Conservation (phyloP, 1,284 basidiomycete species). For the Microbotryum silenes-acaulis region DNA sequence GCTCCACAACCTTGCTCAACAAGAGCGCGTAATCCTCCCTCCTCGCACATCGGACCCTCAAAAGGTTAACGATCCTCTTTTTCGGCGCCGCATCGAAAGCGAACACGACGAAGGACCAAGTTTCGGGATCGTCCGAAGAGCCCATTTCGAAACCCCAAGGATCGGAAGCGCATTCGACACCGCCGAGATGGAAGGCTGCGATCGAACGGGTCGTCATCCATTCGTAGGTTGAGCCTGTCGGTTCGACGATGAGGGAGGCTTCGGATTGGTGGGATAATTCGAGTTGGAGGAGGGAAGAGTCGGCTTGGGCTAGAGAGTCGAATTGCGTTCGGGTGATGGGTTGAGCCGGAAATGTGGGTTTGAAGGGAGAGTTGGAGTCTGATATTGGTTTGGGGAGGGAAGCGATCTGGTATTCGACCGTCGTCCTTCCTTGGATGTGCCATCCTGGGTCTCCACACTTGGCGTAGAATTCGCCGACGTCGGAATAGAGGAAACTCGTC, state of each 20-base stretch:
- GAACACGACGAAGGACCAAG: not conserved
- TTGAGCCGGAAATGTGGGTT: not conserved
- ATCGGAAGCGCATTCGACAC: not conserved
- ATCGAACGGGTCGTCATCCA: not conserved
- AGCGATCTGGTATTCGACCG: slow-evolving; percentile 42
- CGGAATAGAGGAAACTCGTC: slow-evolving; percentile 55
- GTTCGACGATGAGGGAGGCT: not conserved
- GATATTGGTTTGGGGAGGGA: not conserved
- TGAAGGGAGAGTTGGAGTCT: slow-evolving; percentile 14
- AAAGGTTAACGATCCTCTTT: slow-evolving; percentile 46
- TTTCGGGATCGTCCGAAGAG: not conserved
- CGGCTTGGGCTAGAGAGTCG: slow-evolving; percentile 7
- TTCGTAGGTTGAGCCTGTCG: not conserved
- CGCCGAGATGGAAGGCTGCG: too few species aligned
- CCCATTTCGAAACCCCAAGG: not conserved
- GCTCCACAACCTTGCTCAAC: slow-evolving; percentile 43
- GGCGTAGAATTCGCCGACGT: slow-evolving; percentile 55
- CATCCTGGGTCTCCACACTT: slow-evolving; percentile 45
- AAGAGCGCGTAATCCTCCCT: slow-evolving; percentile 44
- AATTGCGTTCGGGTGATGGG: not conserved
- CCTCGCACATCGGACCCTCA: slow-evolving; percentile 40
- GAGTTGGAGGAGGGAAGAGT: slow-evolving; percentile 25
- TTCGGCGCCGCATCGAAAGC: slow-evolving; percentile 40
- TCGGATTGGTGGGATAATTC: too few species aligned
- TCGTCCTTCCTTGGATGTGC: slow-evolving; percentile 44